Evolutionary conservation across 192 early-diverging fungal genomes (phyloP), one percentile per base, ranked within the genome.

Genomic region (Phycomyces nitens): DNA sequence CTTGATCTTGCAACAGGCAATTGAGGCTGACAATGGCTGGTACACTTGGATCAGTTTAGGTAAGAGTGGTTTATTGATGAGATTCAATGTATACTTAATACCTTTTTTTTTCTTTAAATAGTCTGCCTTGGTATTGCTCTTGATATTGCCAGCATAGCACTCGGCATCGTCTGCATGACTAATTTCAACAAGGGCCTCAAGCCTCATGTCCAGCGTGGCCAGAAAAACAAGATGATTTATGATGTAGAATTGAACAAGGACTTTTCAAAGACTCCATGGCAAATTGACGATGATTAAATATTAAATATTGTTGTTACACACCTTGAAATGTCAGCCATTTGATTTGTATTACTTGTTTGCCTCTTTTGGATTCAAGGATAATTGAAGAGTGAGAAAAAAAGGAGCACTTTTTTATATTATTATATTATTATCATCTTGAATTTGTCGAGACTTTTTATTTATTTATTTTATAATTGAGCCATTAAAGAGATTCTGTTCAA

Each of bases 31-130:
- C 43, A 67, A 76, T 34, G 71, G 53, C 38, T 76, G 74, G 74
- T 64, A 71, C 52, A 64, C 61, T 9, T 76, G 74, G 74, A 66
- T 76, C 27, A 52, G 61, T 27, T 58, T 76, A 54, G 64, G 74
- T 76, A 68, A 66, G 68, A 21, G 29, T 20, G 51, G 20, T 56
- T 23, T 65, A 40, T 9, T 26, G 34, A 49, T 23, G 23, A 15
- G 11, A 49, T 56, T 5, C n/a, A n/a, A n/a, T n/a, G n/a, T n/a
- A n/a, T n/a, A n/a, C 24, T 22, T 3, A 18, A 2, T 47, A 41
- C 49, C 8, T 62, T 27, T 62, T 52, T 53, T 26, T 53, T 21
- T 62, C 39, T 47, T 62, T n/a, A 41, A 49, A 27, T 58, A 66
- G 59, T 69, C 1, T 52, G 54, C 16, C 26, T 73, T 24, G 65